Percentiles rank a stretch among this genome's conserved stretches.
Evolutionary conservation across 495 filamentous ascomycete genomes (phyloP).

Genomic region (Pseudotulostoma volvatum): DNA sequence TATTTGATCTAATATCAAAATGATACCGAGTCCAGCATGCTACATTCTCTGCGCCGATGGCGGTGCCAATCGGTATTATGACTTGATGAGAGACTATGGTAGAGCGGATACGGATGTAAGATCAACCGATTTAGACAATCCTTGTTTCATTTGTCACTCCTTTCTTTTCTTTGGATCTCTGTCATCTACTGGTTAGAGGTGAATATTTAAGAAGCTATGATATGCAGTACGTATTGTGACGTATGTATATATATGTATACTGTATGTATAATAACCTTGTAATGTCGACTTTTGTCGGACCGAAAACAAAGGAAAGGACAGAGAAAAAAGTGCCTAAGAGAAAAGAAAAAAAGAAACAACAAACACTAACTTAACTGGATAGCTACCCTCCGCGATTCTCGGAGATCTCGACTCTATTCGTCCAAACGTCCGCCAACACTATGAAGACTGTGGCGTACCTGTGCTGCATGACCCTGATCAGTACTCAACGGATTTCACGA

Average conservation of each 20-base stretch:
- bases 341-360: too few relatives aligned
- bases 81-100: conserved; percentile 23
- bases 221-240: neutral
- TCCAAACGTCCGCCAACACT: conserved; percentile 40
- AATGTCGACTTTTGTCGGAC: too few relatives aligned
- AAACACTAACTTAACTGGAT: neutral
- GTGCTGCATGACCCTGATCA: conserved; percentile 59
- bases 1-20: too few relatives aligned
- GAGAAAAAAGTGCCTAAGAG: too few relatives aligned
- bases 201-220: too few relatives aligned
- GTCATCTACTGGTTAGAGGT: neutral
- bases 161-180: too few relatives aligned
- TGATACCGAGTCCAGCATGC: conserved; percentile 37
- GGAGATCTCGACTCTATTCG: conserved; percentile 81
- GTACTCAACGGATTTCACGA: conserved; percentile 70
- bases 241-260: too few relatives aligned
- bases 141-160: neutral
- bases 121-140: neutral
- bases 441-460: conserved; percentile 31
- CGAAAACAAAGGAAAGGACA: too few relatives aligned
- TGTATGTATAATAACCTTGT: too few relatives aligned
- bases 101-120: conserved; percentile 26
- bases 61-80: conserved; percentile 67
- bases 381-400: conserved; percentile 52
- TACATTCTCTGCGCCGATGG: conserved; percentile 72